Base-by-base conservation (phyloP, 2,329 filamentous ascomycete species). In the Trichoderma hamatum region DNA sequence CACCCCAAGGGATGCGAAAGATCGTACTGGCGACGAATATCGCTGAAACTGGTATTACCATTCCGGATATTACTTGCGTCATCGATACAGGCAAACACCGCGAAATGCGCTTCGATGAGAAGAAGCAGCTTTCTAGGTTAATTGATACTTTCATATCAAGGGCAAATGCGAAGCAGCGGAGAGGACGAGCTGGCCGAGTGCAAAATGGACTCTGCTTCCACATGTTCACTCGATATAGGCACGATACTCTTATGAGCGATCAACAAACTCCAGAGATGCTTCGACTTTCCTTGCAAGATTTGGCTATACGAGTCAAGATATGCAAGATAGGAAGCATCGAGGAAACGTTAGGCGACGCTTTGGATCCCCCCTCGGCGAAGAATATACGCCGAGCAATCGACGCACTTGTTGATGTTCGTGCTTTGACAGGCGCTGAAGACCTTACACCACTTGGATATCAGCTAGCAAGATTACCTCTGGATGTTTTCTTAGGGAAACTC, bases 11-110 rank as follows among this genome's bases (percentile, higher is more conserved):
- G 0, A 85, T 89, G 68, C 88, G 94, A 71, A 99, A 99, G 81
- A 96, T 99, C 72, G 95, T 99, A 2, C 86, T 99, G 67, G 94
- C 96, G 1, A 99, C 96, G 16, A 99, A 99, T 76, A 99, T 99
- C 78, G 96, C 96, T 5, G 96, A 99, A 79, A 99, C 96, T 0
- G 96, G 96, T 82, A 97, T 99, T 76, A 99, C 96, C 0, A 99
- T 99, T 72, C 96, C 96, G 1, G 96, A 99, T 77, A 93, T 99
- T 34, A 98, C 96, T 0, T 97, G 94, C 74, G 96, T 99, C 56
- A 92, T 99, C 69, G 96, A 99, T 78, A 94, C 94, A 0, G 96
- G 96, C 68, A 98, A 97, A 79, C 95, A 98, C 80, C 94, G 96
- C 73, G 95, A 97, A 79, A 97, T 97, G 95, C 86, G 95, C 32